Base-by-base conservation (phyloP, 1,284 basidiomycete species). In the Malassezia brasiliensis region DNA sequence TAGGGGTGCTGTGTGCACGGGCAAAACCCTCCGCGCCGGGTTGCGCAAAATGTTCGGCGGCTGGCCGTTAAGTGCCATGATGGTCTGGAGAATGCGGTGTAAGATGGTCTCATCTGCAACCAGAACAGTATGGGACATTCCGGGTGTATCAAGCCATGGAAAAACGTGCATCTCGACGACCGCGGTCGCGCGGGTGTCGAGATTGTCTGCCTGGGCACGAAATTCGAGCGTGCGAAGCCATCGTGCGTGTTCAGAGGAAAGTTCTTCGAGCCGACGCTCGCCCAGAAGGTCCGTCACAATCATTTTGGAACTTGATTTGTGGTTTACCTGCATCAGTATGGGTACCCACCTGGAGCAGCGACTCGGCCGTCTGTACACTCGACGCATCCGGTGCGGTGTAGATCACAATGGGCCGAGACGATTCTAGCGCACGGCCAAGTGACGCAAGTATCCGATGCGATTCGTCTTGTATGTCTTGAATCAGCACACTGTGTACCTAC, bases 1-100 rank as follows among this genome's bases (percentile, higher is more conserved):
- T 7, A 52, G 30, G 9, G 38, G 38, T 7, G 19, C 31, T 3
- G 55, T 48, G 14, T 34, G 41, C 3, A 52, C 48, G 11, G 40
- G 3, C 10, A 51, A 28, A 2, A 22, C 11, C 5, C 39, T 42
- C 14, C 25, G 28, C 14, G 32, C 12, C 10, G 19, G 32, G 19
- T 32, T 17, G 14, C 37, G 37, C 35, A 44, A 30, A 5, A 10
- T n/a, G 22, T n/a, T 19, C 3, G 30, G 35, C 14, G 37, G 14
- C 6, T 25, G 14, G 5, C 53, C 50, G 22, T 52, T 37, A 6
- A 46, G 17, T 5, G 25, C 19, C 28, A 56, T 39, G 15, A 56
- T 41, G 20, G 32, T 11, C 14, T 56, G 47, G 28, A 51, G 44
- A 28, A 56, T 25, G 20, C 30, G 32, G 22, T 56, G 41, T 36